phyloP scores from a whole-genome alignment of 23 red algal species.

The Agarophyton chilense region DNA sequence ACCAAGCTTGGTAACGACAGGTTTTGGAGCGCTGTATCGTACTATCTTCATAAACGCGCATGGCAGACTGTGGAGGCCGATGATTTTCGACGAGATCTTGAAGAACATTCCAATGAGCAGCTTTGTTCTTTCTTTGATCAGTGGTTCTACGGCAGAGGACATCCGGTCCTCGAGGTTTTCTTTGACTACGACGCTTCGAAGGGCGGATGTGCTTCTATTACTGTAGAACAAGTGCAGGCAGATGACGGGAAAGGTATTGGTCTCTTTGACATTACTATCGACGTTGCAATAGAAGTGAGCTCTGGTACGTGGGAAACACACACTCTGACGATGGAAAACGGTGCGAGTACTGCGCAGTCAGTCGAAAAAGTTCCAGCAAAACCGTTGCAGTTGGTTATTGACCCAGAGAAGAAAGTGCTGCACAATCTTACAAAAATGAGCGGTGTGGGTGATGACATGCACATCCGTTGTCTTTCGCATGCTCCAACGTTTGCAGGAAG shows the following conservation, averaged over 20 bases:
- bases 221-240: constrained; percentile 58
- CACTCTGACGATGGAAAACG: constrained; percentile 48
- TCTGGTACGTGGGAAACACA: constrained; percentile 60
- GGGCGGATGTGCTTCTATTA: constrained; percentile 28
- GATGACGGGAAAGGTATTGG: constrained; percentile 46
- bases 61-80: constrained; percentile 72
- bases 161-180: constrained; percentile 57
- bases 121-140: constrained; percentile 80
- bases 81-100: constrained; percentile 74
- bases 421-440: constrained; percentile 48
- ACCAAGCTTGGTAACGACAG: constrained; percentile 58
- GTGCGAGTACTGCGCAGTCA: constrained; percentile 9
- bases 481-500: constrained; percentile 60
- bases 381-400: constrained; percentile 66
- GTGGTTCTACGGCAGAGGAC: constrained; percentile 72
- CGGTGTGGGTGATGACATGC: constrained; percentile 66
- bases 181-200: constrained; percentile 52
- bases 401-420: constrained; percentile 70
- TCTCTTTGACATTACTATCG: constrained; percentile 66
- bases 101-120: constrained; percentile 36
- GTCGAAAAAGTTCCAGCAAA: constrained; percentile 36
- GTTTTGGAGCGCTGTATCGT: constrained; percentile 64
- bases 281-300: constrained; percentile 50
- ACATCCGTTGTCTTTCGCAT: constrained; percentile 29
- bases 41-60: constrained; percentile 53